These are phyloP conservation scores for Diaporthe vexans DNA, from an alignment of 2,329 filamentous ascomycete species.

Conservation along the genomic window DNA sequence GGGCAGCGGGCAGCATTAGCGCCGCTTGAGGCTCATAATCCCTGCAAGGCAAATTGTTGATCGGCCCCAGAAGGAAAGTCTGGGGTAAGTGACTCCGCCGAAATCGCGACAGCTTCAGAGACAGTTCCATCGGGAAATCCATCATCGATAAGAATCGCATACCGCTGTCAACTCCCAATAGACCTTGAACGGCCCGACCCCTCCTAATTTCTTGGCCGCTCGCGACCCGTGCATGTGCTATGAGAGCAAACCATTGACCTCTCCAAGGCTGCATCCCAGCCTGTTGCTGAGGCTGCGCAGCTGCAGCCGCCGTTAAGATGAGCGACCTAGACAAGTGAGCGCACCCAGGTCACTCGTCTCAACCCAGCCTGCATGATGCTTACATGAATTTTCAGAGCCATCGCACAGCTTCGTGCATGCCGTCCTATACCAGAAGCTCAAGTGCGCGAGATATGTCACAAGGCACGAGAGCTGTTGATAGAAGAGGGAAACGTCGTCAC, in stretches of 20 bases:
- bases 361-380: slow-evolving; percentile 19
- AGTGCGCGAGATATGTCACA: slow-evolving; percentile 97
- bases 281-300: slow-evolving; percentile 35
- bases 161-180: not conserved
- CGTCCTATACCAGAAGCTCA: slow-evolving; percentile 95
- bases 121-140: not conserved
- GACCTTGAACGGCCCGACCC: no score
- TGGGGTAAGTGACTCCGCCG: slow-evolving; percentile 37
- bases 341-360: slow-evolving; percentile 29
- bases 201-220: not conserved
- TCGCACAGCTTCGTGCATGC: slow-evolving; percentile 94
- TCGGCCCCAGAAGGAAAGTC: slow-evolving; percentile 25
- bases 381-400: slow-evolving; percentile 74
- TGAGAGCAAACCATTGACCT: slow-evolving; percentile 29
- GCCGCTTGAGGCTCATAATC: slow-evolving; percentile 26
- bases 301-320: slow-evolving; percentile 65
- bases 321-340: slow-evolving; percentile 92
- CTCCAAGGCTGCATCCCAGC: slow-evolving; percentile 16
- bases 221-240: slow-evolving; percentile 14
- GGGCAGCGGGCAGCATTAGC: slow-evolving; percentile 2
- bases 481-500: slow-evolving; percentile 98
- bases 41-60: slow-evolving; percentile 31
- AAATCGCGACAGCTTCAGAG: slow-evolving; percentile 35
- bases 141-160: not conserved
- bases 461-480: slow-evolving; percentile 94